These are phyloP conservation scores for Eucalyptus marginata DNA, from an alignment of 345 rosid genomes.

Conservation along the genomic window DNA sequence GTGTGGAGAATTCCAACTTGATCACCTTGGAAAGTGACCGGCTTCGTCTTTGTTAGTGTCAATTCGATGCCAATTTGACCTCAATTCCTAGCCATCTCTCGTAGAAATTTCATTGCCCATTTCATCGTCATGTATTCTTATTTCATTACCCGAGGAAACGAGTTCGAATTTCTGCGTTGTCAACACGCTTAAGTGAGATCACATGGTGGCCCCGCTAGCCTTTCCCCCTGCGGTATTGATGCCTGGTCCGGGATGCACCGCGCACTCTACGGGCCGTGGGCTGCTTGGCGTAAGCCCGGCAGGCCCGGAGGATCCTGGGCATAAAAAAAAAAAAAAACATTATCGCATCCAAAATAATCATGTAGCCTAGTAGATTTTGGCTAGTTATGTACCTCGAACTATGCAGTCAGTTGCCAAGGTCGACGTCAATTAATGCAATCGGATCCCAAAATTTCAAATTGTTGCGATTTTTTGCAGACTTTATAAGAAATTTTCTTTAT, in stretches of 20 bases:
- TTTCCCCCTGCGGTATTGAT: too few species aligned
- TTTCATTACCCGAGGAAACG: background rate
- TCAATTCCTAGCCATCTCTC: background rate
- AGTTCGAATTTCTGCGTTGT: too few species aligned
- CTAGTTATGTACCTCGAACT: background rate
- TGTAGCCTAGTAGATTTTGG: background rate
- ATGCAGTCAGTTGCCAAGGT: background rate
- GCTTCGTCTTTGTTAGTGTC: background rate
- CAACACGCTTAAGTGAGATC: too few species aligned
- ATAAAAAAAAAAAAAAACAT: background rate
- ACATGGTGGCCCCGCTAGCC: too few species aligned
- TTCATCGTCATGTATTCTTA: background rate
- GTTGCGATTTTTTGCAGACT: background rate
- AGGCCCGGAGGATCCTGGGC: too few species aligned
- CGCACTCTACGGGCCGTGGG: too few species aligned
- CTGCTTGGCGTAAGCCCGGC: too few species aligned
- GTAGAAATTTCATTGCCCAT: background rate
- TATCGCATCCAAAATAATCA: fast-evolving
- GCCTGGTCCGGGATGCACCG: fast-evolving
- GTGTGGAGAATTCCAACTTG: background rate
- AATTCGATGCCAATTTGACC: background rate
- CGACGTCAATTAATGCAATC: background rate
- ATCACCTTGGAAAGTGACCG: background rate
- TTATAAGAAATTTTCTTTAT: background rate
- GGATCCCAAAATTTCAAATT: background rate